A percentile compares a stretch with the other conserved stretches of the same genome.
Evolutionary conservation across 345 rosid species (phyloP).

Genomic region (Gossypium rotundifolium): DNA sequence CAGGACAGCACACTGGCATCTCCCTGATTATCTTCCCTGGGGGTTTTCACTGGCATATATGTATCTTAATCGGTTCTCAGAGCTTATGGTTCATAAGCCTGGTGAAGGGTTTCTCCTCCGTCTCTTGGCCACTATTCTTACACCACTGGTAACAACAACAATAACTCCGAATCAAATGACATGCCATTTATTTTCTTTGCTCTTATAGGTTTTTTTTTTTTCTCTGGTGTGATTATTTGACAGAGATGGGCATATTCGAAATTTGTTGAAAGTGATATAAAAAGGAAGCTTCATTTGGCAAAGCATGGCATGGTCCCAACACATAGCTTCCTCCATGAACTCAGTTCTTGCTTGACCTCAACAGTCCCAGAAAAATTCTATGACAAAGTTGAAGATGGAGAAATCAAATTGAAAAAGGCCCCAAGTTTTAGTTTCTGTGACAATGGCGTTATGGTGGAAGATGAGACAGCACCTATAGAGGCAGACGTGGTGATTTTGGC

Average conservation of each 20-base stretch:
- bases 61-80: slow-evolving; percentile 39
- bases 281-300: slow-evolving; percentile 19
- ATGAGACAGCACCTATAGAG: slow-evolving; percentile 11
- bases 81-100: slow-evolving; percentile 47
- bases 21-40: slow-evolving; percentile 44
- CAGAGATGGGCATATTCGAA: slow-evolving; percentile 30
- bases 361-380: slow-evolving; percentile 25
- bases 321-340: slow-evolving; percentile 19
- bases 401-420: slow-evolving; percentile 22
- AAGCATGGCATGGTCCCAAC: slow-evolving; percentile 24
- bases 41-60: slow-evolving; percentile 28
- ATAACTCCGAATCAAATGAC: neutral
- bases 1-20: slow-evolving; percentile 33
- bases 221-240: neutral
- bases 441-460: slow-evolving; percentile 16
- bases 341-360: slow-evolving; percentile 13
- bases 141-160: slow-evolving; percentile 18
- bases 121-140: slow-evolving; percentile 29
- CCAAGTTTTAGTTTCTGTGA: slow-evolving; percentile 19
- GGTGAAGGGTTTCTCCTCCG: slow-evolving; percentile 31
- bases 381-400: slow-evolving; percentile 25
- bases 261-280: slow-evolving; percentile 21
- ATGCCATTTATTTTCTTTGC: neutral
- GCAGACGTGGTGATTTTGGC: slow-evolving; percentile 27
- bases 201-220: neutral